Conservation (phyloP, 257 asterid species). For the Fraxinus pennsylvanica region DNA sequence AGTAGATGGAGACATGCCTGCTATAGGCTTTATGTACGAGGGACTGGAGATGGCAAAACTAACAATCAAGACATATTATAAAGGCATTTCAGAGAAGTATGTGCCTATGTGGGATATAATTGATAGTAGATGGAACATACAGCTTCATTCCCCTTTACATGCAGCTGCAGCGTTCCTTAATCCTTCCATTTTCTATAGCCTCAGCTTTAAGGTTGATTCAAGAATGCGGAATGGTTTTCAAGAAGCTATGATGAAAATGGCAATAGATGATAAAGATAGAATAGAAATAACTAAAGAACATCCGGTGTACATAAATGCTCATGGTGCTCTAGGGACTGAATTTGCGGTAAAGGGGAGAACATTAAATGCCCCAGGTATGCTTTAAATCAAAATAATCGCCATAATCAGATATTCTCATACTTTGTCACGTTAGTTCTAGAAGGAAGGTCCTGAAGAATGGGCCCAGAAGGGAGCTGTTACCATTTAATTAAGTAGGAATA, state of each 20-base stretch:
- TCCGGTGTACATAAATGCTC: constrained; percentile 44
- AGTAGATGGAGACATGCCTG: constrained; percentile 49
- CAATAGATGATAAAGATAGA: constrained; percentile 39
- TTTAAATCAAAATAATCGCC: background rate
- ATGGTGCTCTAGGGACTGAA: constrained; percentile 49
- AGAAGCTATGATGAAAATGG: constrained; percentile 48
- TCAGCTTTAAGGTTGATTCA: constrained; percentile 35
- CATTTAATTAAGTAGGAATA: background rate
- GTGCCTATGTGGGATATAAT: constrained; percentile 41
- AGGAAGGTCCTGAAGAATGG: background rate
- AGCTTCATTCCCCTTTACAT: constrained; percentile 40
- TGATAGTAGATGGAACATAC: constrained; percentile 45
- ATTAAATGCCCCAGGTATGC: constrained; percentile 46
- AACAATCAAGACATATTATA: constrained; percentile 41
- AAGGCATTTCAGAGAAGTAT: constrained; percentile 39
- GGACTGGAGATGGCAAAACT: constrained; percentile 45
- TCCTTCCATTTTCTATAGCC: constrained; percentile 46
- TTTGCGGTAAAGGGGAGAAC: constrained; percentile 48
- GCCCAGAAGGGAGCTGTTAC: background rate
- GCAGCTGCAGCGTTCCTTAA: constrained; percentile 52
- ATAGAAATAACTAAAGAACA: constrained; percentile 45
- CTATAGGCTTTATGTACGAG: constrained; percentile 46
- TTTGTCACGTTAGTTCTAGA: background rate
- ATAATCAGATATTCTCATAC: constrained; percentile 5
- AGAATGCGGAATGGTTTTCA: constrained; percentile 50